Evolutionary conservation across 2,329 filamentous ascomycete species (phyloP).

Genomic region (Calonectria hongkongensis): DNA sequence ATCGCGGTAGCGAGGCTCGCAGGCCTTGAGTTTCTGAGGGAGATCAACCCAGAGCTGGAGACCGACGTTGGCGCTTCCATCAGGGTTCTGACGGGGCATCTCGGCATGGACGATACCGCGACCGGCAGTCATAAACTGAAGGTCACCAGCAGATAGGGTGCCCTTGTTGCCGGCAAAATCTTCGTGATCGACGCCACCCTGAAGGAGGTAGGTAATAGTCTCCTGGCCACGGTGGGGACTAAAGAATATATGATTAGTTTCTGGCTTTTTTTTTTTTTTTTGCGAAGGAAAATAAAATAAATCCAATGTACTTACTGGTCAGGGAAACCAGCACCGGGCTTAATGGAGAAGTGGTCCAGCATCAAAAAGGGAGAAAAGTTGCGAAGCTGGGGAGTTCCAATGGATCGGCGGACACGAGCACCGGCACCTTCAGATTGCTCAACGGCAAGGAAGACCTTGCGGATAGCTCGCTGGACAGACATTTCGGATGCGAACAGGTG

Average conservation of each 20-base stretch:
- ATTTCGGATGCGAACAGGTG: conserved; percentile 69
- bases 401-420: conserved; percentile 88
- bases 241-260: conserved; percentile 16
- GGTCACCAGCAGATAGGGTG: conserved; percentile 88
- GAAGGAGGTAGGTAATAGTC: conserved; percentile 91
- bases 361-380: conserved; percentile 96
- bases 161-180: conserved; percentile 92
- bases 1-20: conserved; percentile 95
- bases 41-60: conserved; percentile 98
- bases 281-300: neutral
- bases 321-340: conserved; percentile 89
- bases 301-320: conserved; percentile 75
- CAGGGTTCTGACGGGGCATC: conserved; percentile 88
- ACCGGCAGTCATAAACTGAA: conserved; percentile 99
- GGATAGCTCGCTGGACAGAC: conserved; percentile 84
- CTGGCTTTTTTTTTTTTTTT: neutral
- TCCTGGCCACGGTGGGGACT: conserved; percentile 86
- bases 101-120: conserved; percentile 95
- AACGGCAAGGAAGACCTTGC: conserved; percentile 87
- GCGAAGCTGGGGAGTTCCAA: conserved; percentile 87
- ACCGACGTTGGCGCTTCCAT: conserved; percentile 87
- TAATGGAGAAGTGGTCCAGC: conserved; percentile 93
- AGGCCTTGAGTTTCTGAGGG: conserved; percentile 86
- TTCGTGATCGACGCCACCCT: conserved; percentile 91
- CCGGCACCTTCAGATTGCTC: conserved; percentile 94